Evolutionary conservation across 805 yeast genomes (phyloP).

Genomic region (Schizosaccharomyces lindneri): DNA sequence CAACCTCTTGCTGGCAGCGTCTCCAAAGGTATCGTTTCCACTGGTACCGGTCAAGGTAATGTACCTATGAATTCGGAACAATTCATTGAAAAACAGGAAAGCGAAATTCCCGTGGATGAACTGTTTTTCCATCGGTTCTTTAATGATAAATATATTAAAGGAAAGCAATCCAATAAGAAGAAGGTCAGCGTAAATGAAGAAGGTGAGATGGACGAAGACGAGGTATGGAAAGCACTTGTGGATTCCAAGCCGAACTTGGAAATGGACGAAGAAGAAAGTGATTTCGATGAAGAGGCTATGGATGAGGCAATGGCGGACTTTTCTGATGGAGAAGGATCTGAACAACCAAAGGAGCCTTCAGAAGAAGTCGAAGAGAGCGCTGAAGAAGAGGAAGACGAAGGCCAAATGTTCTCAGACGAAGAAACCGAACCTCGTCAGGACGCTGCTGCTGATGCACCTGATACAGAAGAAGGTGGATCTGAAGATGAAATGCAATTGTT

Average conservation of each 20-base stretch:
- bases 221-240: slow-evolving; percentile 59
- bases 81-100: slow-evolving; percentile 29
- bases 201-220: slow-evolving; percentile 31
- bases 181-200: slow-evolving; percentile 10
- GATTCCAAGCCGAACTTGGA: slow-evolving; percentile 50
- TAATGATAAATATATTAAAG: slow-evolving; percentile 23
- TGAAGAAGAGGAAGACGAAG: slow-evolving; percentile 9
- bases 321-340: slow-evolving; percentile 8
- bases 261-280: slow-evolving; percentile 14
- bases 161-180: slow-evolving; percentile 13
- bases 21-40: slow-evolving; percentile 8
- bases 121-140: slow-evolving; percentile 66
- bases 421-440: slow-evolving; percentile 13
- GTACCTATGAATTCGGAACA: slow-evolving; percentile 65
- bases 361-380: slow-evolving; percentile 7
- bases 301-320: slow-evolving; percentile 14
- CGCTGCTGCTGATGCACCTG: slow-evolving; percentile 13
- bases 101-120: slow-evolving; percentile 22
- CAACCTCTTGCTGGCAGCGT: slow-evolving; percentile 58
- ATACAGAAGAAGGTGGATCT: slow-evolving; percentile 17
- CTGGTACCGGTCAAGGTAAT: slow-evolving; percentile 21
- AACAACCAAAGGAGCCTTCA: slow-evolving; percentile 11
- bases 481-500: slow-evolving; percentile 14
- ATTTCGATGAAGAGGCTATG: slow-evolving; percentile 11
- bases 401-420: slow-evolving; percentile 6